These are phyloP conservation scores for Oxytropis ochrocephala DNA, from an alignment of 306 rosid species.

Conservation along the genomic window DNA sequence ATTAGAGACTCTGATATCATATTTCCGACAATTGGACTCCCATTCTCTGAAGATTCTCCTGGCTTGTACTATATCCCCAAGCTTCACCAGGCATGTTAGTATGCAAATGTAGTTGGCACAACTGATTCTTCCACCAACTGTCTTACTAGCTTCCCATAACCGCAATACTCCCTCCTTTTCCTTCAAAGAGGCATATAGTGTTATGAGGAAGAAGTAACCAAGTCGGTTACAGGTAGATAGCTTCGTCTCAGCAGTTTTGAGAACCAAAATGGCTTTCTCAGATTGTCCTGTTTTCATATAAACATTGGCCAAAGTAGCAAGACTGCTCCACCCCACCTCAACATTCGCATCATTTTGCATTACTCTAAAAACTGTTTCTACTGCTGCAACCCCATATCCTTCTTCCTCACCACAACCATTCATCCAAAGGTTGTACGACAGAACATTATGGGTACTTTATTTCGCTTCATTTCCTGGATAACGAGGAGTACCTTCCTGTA, in stretches of 20 bases:
- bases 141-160: slow-evolving; percentile 66
- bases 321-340: slow-evolving; percentile 88
- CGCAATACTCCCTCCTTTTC: slow-evolving; percentile 58
- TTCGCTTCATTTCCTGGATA: slow-evolving; percentile 56
- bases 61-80: slow-evolving; percentile 55
- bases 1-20: slow-evolving; percentile 74
- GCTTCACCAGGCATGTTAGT: slow-evolving; percentile 59
- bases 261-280: slow-evolving; percentile 49
- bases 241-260: slow-evolving; percentile 56
- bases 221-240: slow-evolving; percentile 48
- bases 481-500: slow-evolving; percentile 60
- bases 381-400: slow-evolving; percentile 38
- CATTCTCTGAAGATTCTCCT: slow-evolving; percentile 61
- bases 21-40: slow-evolving; percentile 54
- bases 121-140: slow-evolving; percentile 50
- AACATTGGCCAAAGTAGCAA: slow-evolving; percentile 58
- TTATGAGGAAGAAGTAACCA: slow-evolving; percentile 76
- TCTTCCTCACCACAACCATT: slow-evolving; percentile 45
- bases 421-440: slow-evolving; percentile 89
- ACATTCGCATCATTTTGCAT: slow-evolving; percentile 57
- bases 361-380: slow-evolving; percentile 48
- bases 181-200: slow-evolving; percentile 57
- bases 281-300: slow-evolving; percentile 49
- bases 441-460: slow-evolving; percentile 53
- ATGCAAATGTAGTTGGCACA: slow-evolving; percentile 73